Conservation (phyloP, 345 rosid species). For the Eucalyptus cloeziana region DNA sequence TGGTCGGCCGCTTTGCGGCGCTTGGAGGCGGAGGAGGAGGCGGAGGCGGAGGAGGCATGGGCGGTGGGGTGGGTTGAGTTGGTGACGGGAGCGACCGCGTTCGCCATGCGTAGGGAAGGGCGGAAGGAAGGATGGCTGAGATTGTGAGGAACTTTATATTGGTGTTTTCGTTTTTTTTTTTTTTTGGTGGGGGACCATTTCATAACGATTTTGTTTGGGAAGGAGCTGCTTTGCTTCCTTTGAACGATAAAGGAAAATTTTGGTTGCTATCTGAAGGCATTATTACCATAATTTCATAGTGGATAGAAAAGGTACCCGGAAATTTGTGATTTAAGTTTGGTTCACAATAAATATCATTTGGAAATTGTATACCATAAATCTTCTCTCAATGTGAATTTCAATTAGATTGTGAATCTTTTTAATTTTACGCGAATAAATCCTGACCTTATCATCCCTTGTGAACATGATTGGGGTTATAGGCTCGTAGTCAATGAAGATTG, state of each 20-base stretch:
- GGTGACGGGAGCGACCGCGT: not conserved
- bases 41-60: not conserved
- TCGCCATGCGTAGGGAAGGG: not conserved
- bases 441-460: rapidly evolving
- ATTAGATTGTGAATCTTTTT: not conserved
- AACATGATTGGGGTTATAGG: not conserved
- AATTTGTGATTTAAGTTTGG: not conserved
- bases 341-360: rapidly evolving
- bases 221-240: not conserved
- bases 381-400: not conserved
- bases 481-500: not conserved
- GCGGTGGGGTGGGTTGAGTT: not conserved
- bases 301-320: not conserved
- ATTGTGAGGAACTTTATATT: not conserved
- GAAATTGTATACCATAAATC: not conserved
- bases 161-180: not conserved
- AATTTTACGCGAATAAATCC: rapidly evolving
- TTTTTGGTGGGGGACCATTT: not conserved
- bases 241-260: not conserved
- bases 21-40: conserved; percentile 2
- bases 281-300: not conserved
- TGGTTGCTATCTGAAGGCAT: not conserved
- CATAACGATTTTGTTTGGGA: not conserved
- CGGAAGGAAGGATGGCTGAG: not conserved
- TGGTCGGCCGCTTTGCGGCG: conserved; percentile 1